Percentiles rank a stretch among this genome's conserved stretches.
These are phyloP conservation scores for Cladophialophora psammophila DNA, from an alignment of 2,329 filamentous ascomycete genomes.

Conservation along the genomic window DNA sequence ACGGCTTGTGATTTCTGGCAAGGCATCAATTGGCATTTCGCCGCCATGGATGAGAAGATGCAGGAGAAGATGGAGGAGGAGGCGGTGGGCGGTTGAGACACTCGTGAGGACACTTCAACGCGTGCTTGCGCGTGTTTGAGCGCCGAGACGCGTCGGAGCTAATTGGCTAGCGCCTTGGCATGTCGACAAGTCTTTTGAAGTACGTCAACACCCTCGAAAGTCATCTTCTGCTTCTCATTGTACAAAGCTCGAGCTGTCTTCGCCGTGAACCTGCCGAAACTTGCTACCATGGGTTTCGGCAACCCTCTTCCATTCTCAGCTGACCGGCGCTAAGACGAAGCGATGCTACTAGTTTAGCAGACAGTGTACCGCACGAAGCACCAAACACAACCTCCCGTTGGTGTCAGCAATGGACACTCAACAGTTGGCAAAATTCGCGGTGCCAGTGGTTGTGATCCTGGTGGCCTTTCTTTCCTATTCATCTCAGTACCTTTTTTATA, in stretches of 20 bases:
- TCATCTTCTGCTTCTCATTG: not conserved
- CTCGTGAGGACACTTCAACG: not conserved
- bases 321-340: not conserved
- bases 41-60: slow-evolving; percentile 16
- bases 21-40: slow-evolving; percentile 56
- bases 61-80: slow-evolving; percentile 9
- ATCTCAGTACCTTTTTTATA: slow-evolving; percentile 64
- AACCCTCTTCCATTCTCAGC: not conserved
- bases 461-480: slow-evolving; percentile 66
- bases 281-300: not conserved
- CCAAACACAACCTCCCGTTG: not conserved
- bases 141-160: slow-evolving; percentile 7
- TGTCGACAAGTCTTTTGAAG: not conserved
- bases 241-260: not conserved
- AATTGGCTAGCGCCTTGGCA: slow-evolving; percentile 1
- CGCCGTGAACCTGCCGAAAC: not conserved
- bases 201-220: not conserved
- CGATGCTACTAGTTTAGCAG: not conserved
- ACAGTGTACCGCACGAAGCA: not conserved
- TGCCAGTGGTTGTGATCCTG: slow-evolving; percentile 62
- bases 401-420: slow-evolving; percentile 20
- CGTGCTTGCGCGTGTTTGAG: not conserved
- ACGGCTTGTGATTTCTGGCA: slow-evolving; percentile 53
- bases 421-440: slow-evolving; percentile 50
- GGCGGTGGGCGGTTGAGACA: not conserved